Evolutionary conservation across 2,329 filamentous ascomycete species (phyloP), one percentile per base, ranked within the genome.

Genomic region (Coniochaeta ligniaria): DNA sequence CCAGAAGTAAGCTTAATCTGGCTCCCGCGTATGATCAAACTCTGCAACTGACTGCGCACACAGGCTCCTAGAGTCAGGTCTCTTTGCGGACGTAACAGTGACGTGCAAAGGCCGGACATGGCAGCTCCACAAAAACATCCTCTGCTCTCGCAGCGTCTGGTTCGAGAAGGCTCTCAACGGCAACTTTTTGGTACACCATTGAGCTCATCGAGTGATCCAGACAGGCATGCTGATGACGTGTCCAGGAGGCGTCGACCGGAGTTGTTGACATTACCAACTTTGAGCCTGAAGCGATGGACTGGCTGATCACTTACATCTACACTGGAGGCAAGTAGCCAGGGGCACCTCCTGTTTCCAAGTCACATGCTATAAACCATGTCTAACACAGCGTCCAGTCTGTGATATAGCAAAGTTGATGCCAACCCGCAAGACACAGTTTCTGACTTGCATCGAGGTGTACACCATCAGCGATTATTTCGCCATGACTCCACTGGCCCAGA

Each of bases 111-210:
- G 61, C 57, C 57, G 45, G 36, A 66, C 64, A 26, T 69, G 67
- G 67, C 61, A 63, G 5, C 62, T 68, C 1, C 67, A 69, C 60
- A 66, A 64, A 26, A 64, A 63, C 60, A 69, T 69, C 16, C 61
- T 69, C 47, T 66, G 65, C 62, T 61, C 65, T 14, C 63, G 67
- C 31, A 66, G 67, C 62, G 28, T 57, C n/a, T 68, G 67, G 67
- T 69, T 69, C 36, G 57, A 68, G 12, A 68, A 66, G 60, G 66
- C 66, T 11, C 60, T 69, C 17, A 67, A 59, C 2, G 67, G 66
- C 8, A 50, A 56, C 2, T 69, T 66, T 24, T 59, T 56, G 45
- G 63, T 63, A n/a, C 11, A 28, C 8, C 16, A 16, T 14, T 14
- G 17, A n/a, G 12, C 41, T 57, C 12, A 3, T 28, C 17, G 38